phyloP scores from a whole-genome alignment of 2,329 filamentous ascomycete species.

The Colletotrichum lentis region DNA sequence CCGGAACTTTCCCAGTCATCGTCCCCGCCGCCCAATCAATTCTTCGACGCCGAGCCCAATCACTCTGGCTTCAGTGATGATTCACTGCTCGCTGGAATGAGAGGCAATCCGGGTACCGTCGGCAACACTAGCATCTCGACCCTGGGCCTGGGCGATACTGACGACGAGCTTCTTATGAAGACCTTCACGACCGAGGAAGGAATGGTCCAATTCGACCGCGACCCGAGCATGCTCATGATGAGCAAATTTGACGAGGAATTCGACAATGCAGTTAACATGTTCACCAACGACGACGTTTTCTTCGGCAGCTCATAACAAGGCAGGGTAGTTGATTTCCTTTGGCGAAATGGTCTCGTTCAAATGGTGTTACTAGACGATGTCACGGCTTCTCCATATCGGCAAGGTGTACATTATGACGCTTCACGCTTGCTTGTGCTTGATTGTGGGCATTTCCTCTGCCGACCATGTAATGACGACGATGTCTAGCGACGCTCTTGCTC shows the following conservation, averaged over 20 bases:
- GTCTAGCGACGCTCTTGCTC: slow-evolving; percentile 21
- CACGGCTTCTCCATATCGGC: slow-evolving; percentile 21
- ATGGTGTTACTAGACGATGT: slow-evolving; percentile 17
- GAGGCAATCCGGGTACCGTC: slow-evolving; percentile 19
- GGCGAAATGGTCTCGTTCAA: slow-evolving; percentile 13
- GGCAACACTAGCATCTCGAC: slow-evolving; percentile 34
- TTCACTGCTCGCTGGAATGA: slow-evolving; percentile 43
- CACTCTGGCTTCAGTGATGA: slow-evolving; percentile 45
- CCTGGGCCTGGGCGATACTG: slow-evolving; percentile 49
- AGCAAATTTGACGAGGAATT: slow-evolving; percentile 65
- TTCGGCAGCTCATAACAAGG: slow-evolving; percentile 52
- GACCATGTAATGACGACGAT: slow-evolving; percentile 33
- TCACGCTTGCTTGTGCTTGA: slow-evolving; percentile 29
- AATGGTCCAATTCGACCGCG: slow-evolving; percentile 55
- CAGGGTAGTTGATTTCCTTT: background rate
- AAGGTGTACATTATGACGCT: slow-evolving; percentile 33
- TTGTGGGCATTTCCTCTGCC: slow-evolving; percentile 5
- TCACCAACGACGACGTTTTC: slow-evolving; percentile 62
- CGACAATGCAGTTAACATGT: slow-evolving; percentile 59
- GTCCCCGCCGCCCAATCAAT: slow-evolving; percentile 61
- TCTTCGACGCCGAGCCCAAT: slow-evolving; percentile 58
- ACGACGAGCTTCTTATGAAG: slow-evolving; percentile 58
- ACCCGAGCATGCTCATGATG: slow-evolving; percentile 59
- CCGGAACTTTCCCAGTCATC: slow-evolving; percentile 69
- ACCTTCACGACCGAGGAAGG: slow-evolving; percentile 55